A percentile compares a stretch with the other conserved stretches of the same genome.
phyloP scores from a whole-genome alignment of 2,329 filamentous ascomycete species.

The Fusarium austroafricanum region DNA sequence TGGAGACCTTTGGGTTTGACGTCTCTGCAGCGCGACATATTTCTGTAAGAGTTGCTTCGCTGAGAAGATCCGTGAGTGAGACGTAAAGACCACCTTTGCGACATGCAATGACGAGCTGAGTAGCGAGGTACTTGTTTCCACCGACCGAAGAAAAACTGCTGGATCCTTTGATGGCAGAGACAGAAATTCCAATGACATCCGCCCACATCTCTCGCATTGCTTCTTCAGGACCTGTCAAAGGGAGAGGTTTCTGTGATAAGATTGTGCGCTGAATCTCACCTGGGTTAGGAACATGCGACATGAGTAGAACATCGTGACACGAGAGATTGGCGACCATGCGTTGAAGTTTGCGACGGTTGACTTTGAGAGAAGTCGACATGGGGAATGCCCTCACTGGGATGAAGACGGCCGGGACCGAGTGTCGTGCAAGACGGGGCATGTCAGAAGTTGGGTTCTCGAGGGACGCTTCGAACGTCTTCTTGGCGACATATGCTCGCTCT shows the following conservation, averaged over 20 bases:
- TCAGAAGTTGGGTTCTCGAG: conserved; percentile 49
- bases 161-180: conserved; percentile 54
- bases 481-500: conserved; percentile 58
- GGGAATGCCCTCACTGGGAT: conserved; percentile 62
- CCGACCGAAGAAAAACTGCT: conserved; percentile 61
- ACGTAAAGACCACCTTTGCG: conserved; percentile 57
- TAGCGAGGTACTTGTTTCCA: conserved; percentile 59
- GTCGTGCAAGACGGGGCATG: conserved; percentile 48
- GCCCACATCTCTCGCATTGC: conserved; percentile 63
- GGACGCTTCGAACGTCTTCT: conserved; percentile 57
- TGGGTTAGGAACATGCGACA: conserved; percentile 54
- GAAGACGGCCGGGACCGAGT: conserved; percentile 61
- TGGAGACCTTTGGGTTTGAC: conserved; percentile 6
- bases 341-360: conserved; percentile 61
- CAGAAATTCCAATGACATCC: conserved; percentile 54
- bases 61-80: conserved; percentile 57
- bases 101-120: conserved; percentile 58
- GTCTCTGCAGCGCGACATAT: conserved; percentile 54
- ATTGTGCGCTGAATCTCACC: conserved; percentile 51
- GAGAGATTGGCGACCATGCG: conserved; percentile 57
- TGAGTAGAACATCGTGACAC: conserved; percentile 56
- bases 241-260: conserved; percentile 56
- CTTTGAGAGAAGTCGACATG: conserved; percentile 62
- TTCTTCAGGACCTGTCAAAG: conserved; percentile 60
- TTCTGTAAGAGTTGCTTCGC: conserved; percentile 57